Evolutionary conservation across 1,139 yeast species (phyloP), one percentile per base, ranked within the genome.

Genomic region (Kodamaea sp.): DNA sequence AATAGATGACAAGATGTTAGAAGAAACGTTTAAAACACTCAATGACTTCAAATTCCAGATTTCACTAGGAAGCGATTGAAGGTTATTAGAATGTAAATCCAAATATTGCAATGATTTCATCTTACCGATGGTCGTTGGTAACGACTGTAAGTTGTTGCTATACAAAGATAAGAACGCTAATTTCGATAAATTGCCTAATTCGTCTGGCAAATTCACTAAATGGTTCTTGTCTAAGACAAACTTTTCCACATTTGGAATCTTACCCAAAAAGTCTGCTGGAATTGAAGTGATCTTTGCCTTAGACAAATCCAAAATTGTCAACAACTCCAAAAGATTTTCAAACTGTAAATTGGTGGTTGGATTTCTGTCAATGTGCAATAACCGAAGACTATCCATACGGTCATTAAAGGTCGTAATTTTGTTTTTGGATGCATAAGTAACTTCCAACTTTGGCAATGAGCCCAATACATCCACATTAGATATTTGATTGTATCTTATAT

Each of bases 61-160:
- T 18, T 76, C 80, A 24, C 73, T 74, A 0, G 94, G 90, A 23
- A 94, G 61, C 4, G 66, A 52, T 47, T 86, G 83, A 46, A 94
- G 69, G 53, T 89, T 90, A 59, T 94, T 94, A 31, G 87, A 76
- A 58, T 92, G 97, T 31, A 89, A 63, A 57, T 94, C 97, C 43
- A 94, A 67, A 38, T 75, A 70, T 47, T 78, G 83, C 42, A 92
- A 68, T 21, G 77, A 73, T 3, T 66, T 61, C 38, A 92, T 68
- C 11, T 71, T 55, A 1, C 88, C 83, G 26, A 92, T 75, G 12
- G 78, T 75, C 3, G 69, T 55, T 0, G 98, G 97, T n/a, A 94
- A 54, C 1, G 72, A 59, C 41, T 84, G 84, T 38, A 92, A 62
- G 48, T 86, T 85, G 53, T 94, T 94, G 33, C 82, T 80, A 38